A percentile compares a stretch with the other conserved stretches of the same genome.
Evolutionary conservation across 148 eudicot genomes (phyloP).

Genomic region (Rhododendron simsii): DNA sequence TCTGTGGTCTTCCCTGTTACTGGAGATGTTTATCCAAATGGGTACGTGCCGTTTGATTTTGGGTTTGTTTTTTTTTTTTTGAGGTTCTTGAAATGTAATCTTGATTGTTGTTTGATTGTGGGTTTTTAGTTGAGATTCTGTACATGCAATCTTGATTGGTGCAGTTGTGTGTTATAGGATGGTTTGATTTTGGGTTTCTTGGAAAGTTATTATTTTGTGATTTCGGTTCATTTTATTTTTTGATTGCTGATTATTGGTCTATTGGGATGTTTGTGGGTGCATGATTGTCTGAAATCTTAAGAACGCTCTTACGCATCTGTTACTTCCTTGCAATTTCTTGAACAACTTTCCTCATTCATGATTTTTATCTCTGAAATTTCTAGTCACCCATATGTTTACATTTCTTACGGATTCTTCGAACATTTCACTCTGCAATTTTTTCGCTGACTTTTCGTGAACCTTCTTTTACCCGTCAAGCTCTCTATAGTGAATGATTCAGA

Average conservation of each 20-base stretch:
- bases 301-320: not conserved
- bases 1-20: conserved; percentile 55
- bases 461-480: too few species aligned
- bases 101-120: not conserved
- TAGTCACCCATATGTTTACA: not conserved
- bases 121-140: not conserved
- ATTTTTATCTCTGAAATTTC: not conserved
- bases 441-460: not conserved
- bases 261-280: not conserved
- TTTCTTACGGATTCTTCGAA: not conserved
- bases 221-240: not conserved
- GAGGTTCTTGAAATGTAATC: not conserved
- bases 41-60: conserved; percentile 34
- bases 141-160: not conserved
- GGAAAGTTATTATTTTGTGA: not conserved
- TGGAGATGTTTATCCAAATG: conserved; percentile 79
- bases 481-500: too few species aligned
- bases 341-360: not conserved
- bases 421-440: not conserved
- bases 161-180: not conserved
- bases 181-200: not conserved
- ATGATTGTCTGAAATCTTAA: not conserved
- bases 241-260: not conserved
- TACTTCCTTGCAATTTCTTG: not conserved
- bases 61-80: not conserved